A percentile compares a stretch with the other conserved stretches of the same genome.
Evolutionary conservation across 257 asterid species (phyloP).

Genomic region (Thymus mandschuricus): DNA sequence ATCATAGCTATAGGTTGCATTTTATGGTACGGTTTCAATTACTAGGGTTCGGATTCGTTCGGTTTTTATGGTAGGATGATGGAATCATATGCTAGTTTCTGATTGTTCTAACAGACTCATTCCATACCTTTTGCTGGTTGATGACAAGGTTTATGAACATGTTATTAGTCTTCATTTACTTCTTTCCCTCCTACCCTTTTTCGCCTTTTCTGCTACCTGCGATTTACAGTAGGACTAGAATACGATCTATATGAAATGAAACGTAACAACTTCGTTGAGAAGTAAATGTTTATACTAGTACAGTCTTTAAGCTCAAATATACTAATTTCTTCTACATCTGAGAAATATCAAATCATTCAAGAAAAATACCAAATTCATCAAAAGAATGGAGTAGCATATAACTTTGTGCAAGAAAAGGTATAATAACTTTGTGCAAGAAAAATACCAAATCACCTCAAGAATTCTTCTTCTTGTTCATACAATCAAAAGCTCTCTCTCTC

Average conservation of each 20-base stretch:
- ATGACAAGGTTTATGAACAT: neutral
- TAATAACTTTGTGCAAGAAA: neutral
- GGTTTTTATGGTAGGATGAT: neutral
- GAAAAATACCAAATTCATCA: neutral
- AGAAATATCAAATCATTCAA: neutral
- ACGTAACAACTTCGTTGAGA: no score
- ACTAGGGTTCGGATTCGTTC: neutral
- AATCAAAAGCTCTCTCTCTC: neutral
- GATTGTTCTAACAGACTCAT: neutral
- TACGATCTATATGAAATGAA: no score
- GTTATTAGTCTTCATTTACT: neutral
- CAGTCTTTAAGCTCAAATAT: neutral
- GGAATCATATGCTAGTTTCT: neutral
- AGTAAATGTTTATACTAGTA: no score
- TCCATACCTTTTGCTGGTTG: neutral
- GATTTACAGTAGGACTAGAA: neutral
- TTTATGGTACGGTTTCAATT: neutral
- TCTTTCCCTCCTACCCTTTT: neutral
- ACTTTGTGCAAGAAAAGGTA: neutral
- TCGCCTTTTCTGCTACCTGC: neutral
- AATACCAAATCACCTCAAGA: neutral
- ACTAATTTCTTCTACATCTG: neutral
- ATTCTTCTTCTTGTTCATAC: conserved; percentile 13
- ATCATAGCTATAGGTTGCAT: neutral
- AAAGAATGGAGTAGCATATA: neutral